These are phyloP conservation scores for Aspergillus affinis DNA, from an alignment of 495 filamentous ascomycete species.

Conservation along the genomic window DNA sequence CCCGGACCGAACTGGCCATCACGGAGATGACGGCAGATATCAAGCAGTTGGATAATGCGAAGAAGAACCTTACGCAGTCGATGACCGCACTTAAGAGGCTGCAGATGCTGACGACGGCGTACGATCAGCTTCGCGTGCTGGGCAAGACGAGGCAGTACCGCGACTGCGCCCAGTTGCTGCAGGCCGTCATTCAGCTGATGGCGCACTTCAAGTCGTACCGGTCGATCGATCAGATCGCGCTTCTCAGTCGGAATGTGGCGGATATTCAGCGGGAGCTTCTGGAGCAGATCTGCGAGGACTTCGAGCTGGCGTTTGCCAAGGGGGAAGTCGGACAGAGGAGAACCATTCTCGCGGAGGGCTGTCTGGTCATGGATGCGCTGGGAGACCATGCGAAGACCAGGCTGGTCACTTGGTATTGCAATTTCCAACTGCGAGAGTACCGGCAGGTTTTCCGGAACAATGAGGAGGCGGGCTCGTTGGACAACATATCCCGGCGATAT, in stretches of 20 bases:
- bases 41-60: constrained; percentile 94
- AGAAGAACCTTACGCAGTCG: constrained; percentile 91
- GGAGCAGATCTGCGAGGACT: constrained; percentile 97
- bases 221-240: constrained; percentile 96
- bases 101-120: constrained; percentile 98
- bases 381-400: constrained; percentile 84
- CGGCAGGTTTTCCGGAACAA: constrained; percentile 92
- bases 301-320: constrained; percentile 92
- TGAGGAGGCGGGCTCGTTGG: constrained; percentile 93
- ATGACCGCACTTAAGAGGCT: constrained; percentile 98
- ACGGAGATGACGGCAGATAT: constrained; percentile 99
- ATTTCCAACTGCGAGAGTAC: constrained; percentile 94
- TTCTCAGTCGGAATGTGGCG: constrained; percentile 86
- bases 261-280: constrained; percentile 91
- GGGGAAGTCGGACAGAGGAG: constrained; percentile 72
- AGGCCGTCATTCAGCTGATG: constrained; percentile 97
- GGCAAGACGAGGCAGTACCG: constrained; percentile 87
- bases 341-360: constrained; percentile 77
- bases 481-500: constrained; percentile 94
- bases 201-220: constrained; percentile 97
- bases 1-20: constrained; percentile 91
- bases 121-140: constrained; percentile 87
- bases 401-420: constrained; percentile 95
- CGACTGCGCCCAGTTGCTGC: constrained; percentile 91
- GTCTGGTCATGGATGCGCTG: constrained; percentile 90